Evolutionary conservation across 805 yeast species (phyloP).

Genomic region (Candida ficus): DNA sequence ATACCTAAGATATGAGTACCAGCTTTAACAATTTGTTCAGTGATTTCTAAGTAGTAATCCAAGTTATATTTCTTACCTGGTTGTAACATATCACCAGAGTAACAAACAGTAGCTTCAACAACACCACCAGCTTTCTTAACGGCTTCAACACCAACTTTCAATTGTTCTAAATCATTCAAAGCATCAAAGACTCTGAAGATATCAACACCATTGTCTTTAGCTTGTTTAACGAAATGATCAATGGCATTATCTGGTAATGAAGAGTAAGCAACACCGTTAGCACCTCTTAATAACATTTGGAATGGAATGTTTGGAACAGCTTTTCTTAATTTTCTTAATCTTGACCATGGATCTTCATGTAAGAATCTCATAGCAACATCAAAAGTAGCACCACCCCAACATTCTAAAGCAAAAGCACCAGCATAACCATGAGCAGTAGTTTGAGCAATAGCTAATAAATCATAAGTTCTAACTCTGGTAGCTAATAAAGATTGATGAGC

Average conservation of each 20-base stretch:
- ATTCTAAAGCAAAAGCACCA: conserved; percentile 92
- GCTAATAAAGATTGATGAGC: conserved; percentile 98
- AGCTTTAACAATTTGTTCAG: conserved; percentile 79
- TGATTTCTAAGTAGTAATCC: conserved; percentile 78
- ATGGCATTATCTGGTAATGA: conserved; percentile 98
- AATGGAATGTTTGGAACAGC: conserved; percentile 97
- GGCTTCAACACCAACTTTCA: conserved; percentile 96
- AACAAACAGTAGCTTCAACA: conserved; percentile 96
- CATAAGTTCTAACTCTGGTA: conserved; percentile 94
- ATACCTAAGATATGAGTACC: conserved; percentile 98
- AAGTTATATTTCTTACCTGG: conserved; percentile 95
- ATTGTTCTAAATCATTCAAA: conserved; percentile 91
- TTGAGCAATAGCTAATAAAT: conserved; percentile 86
- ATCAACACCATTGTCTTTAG: conserved; percentile 94
- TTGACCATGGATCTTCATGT: conserved; percentile 98
- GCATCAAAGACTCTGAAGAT: conserved; percentile 98
- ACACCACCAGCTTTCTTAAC: conserved; percentile 99
- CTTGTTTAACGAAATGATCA: conserved; percentile 93
- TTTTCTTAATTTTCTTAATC: conserved; percentile 81
- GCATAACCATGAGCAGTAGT: conserved; percentile 86
- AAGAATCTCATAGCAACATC: conserved; percentile 98
- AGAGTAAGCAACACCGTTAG: conserved; percentile 98
- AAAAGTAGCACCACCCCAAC: conserved; percentile 99
- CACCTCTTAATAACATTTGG: conserved; percentile 99
- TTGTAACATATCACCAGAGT: conserved; percentile 97